phyloP scores from a whole-genome alignment of 2,329 filamentous ascomycete genomes.

The Drechslera avenae region DNA sequence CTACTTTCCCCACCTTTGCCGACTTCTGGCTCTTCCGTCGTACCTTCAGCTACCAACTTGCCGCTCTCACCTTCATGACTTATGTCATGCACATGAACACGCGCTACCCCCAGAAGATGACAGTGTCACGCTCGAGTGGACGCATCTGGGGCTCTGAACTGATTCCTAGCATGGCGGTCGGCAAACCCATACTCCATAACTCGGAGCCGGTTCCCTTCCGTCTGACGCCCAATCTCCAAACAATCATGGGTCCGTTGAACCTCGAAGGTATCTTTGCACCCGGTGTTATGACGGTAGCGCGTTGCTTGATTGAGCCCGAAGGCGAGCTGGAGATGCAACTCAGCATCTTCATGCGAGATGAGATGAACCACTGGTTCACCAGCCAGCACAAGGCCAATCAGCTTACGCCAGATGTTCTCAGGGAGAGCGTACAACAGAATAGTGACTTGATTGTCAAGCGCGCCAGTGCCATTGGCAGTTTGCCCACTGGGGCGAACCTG shows the following conservation, averaged over 20 bases:
- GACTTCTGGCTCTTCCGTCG: constrained; percentile 99
- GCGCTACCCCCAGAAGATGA: constrained; percentile 93
- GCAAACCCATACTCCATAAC: constrained; percentile 90
- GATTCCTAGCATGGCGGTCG: constrained; percentile 83
- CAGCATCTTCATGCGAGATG: constrained; percentile 92
- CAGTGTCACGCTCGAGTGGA: constrained; percentile 80
- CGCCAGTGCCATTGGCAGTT: constrained; percentile 80
- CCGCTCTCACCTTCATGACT: constrained; percentile 95
- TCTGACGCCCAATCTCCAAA: constrained; percentile 93
- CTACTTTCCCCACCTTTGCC: constrained; percentile 82
- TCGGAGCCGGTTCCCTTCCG: constrained; percentile 96
- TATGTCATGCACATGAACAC: constrained; percentile 98
- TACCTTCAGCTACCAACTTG: constrained; percentile 95
- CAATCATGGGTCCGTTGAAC: constrained; percentile 91
- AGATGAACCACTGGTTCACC: constrained; percentile 97
- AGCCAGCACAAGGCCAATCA: constrained; percentile 67
- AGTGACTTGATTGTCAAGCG: constrained; percentile 91
- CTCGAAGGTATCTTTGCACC: constrained; percentile 97
- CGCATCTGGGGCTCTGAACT: constrained; percentile 97
- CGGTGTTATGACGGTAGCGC: constrained; percentile 93
- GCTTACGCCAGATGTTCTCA: constrained; percentile 67
- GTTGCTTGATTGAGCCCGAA: constrained; percentile 84
- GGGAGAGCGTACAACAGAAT: constrained; percentile 82
- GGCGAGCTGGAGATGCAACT: constrained; percentile 91
- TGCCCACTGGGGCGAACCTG: constrained; percentile 73